Conservation (phyloP, 1,284 basidiomycete genomes). For the Coniferiporia weirii region DNA sequence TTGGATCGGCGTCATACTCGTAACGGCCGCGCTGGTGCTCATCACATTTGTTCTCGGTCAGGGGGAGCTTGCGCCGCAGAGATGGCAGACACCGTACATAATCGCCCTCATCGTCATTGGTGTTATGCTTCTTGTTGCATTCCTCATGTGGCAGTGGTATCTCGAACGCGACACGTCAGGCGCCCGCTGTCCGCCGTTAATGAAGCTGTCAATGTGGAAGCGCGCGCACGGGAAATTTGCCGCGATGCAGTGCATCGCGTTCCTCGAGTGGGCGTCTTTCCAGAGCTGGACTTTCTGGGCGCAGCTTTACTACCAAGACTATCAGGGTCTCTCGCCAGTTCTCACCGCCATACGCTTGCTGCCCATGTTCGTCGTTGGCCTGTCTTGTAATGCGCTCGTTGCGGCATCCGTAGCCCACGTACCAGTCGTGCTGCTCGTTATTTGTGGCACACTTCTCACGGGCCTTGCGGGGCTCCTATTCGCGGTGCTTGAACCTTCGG, state of each 20-base stretch:
- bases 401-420: slow-evolving; percentile 55
- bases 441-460: slow-evolving; percentile 63
- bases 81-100: slow-evolving; percentile 72
- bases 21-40: slow-evolving; percentile 72
- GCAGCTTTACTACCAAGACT: slow-evolving; percentile 67
- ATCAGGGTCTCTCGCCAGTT: slow-evolving; percentile 48
- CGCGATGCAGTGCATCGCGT: slow-evolving; percentile 61
- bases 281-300: slow-evolving; percentile 51
- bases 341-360: slow-evolving; percentile 72
- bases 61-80: slow-evolving; percentile 59
- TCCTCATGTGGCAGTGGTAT: slow-evolving; percentile 66
- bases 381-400: slow-evolving; percentile 66
- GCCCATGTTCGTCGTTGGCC: slow-evolving; percentile 70
- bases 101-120: slow-evolving; percentile 62
- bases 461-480: slow-evolving; percentile 64
- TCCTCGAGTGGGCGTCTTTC: slow-evolving; percentile 68
- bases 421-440: slow-evolving; percentile 49
- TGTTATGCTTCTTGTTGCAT: slow-evolving; percentile 50
- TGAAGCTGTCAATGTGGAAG: slow-evolving; percentile 66
- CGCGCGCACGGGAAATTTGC: slow-evolving; percentile 63
- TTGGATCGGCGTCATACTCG: slow-evolving; percentile 74
- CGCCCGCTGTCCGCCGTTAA: slow-evolving; percentile 50
- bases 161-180: slow-evolving; percentile 39
- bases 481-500: slow-evolving; percentile 57
- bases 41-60: slow-evolving; percentile 78